phyloP scores from a whole-genome alignment of 75 land plant genomes.

The Chamaecyparis obtusa region DNA sequence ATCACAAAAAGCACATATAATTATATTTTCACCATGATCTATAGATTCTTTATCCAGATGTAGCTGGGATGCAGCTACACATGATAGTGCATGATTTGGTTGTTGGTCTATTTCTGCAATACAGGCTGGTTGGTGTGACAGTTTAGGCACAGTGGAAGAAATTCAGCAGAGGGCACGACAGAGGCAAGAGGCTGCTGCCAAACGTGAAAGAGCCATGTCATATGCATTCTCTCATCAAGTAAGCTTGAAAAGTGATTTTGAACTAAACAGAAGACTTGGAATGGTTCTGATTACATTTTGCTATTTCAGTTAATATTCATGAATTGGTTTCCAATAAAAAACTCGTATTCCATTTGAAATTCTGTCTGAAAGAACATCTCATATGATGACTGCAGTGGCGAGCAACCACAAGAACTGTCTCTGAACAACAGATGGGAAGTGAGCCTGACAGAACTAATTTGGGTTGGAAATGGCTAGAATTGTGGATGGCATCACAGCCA shows the following conservation, averaged over 20 bases:
- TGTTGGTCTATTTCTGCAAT: neutral
- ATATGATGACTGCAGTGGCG: conserved; percentile 20
- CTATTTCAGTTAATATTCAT: neutral
- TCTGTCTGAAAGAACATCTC: neutral
- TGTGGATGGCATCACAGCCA: conserved; percentile 15
- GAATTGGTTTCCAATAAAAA: neutral
- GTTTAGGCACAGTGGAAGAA: conserved; percentile 29
- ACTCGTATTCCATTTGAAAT: neutral
- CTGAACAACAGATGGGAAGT: conserved; percentile 8
- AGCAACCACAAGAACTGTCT: conserved; percentile 6
- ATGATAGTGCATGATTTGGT: neutral
- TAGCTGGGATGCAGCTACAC: neutral
- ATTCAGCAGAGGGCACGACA: conserved; percentile 30
- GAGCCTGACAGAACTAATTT: conserved; percentile 18
- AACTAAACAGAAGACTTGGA: neutral
- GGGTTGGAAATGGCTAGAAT: conserved; percentile 28
- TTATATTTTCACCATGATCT: neutral
- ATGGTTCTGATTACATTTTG: neutral
- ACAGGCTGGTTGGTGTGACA: conserved; percentile 40
- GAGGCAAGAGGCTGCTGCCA: conserved; percentile 35
- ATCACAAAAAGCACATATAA: neutral
- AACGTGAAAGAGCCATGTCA: conserved; percentile 39
- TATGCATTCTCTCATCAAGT: conserved; percentile 37
- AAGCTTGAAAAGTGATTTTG: neutral
- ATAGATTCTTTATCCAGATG: neutral